Evolutionary conservation across 352 stramenopile species (phyloP).

Genomic region (Phytophthora brassicae): DNA sequence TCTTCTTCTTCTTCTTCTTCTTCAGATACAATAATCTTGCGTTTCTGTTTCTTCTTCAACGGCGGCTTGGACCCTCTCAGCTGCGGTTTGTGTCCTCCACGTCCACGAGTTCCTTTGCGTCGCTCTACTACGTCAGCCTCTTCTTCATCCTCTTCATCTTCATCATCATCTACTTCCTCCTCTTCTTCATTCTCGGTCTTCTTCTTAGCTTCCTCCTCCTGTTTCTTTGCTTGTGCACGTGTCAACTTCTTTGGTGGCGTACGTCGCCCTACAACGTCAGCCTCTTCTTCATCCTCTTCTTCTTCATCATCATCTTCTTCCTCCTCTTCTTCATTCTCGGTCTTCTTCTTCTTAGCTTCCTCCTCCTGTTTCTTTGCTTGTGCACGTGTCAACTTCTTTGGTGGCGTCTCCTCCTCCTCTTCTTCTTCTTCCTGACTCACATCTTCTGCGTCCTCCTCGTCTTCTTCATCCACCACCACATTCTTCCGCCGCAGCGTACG

Average conservation of each 20-base stretch:
- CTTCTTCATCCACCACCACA: slow-evolving; percentile 66
- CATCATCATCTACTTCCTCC: slow-evolving; percentile 50
- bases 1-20: slow-evolving; percentile 37
- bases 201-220: slow-evolving; percentile 34
- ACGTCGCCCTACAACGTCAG: too few species aligned
- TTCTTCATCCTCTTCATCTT: slow-evolving; percentile 35
- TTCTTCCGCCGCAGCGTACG: slow-evolving; percentile 74
- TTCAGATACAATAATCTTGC: slow-evolving; percentile 41
- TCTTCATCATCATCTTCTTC: slow-evolving; percentile 33
- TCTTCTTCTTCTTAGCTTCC: slow-evolving; percentile 36
- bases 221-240: slow-evolving; percentile 36
- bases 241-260: slow-evolving; percentile 39
- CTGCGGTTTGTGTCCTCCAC: slow-evolving; percentile 21
- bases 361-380: slow-evolving; percentile 37
- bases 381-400: slow-evolving; percentile 36
- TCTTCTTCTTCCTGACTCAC: slow-evolving; percentile 35
- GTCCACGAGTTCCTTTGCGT: slow-evolving; percentile 13
- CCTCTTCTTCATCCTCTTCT: slow-evolving; percentile 35
- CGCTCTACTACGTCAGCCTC: slow-evolving; percentile 36
- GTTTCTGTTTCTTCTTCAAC: slow-evolving; percentile 36
- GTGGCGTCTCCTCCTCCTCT: slow-evolving; percentile 32
- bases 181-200: slow-evolving; percentile 41
- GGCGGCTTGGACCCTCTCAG: slow-evolving; percentile 25
- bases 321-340: slow-evolving; percentile 38
- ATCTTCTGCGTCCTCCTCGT: slow-evolving; percentile 36